Evolutionary conservation across 345 rosid genomes (phyloP).

Genomic region (Ricinus communis): DNA sequence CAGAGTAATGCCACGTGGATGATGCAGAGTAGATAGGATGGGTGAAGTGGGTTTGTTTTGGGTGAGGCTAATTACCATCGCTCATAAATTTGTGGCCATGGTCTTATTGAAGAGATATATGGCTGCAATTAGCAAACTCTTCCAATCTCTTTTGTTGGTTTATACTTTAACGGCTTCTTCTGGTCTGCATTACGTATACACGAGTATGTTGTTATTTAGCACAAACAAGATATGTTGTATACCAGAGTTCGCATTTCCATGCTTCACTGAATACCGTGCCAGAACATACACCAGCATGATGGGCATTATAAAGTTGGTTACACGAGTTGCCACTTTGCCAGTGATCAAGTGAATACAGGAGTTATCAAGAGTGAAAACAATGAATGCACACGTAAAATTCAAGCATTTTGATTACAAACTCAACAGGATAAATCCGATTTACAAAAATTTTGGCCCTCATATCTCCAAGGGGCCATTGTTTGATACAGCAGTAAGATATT

Average conservation of each 20-base stretch:
- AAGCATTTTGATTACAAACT: neutral
- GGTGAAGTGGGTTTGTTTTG: constrained; percentile 11
- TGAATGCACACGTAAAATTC: too few species aligned
- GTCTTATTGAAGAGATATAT: constrained; percentile 21
- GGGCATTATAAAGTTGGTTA: too few species aligned
- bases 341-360: too few species aligned
- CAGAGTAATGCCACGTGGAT: constrained; percentile 38
- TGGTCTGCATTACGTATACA: neutral
- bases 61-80: constrained; percentile 34
- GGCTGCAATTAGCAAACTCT: neutral
- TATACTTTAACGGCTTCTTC: neutral
- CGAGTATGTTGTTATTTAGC: neutral
- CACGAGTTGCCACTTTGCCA: too few species aligned
- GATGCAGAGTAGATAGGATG: constrained; percentile 26
- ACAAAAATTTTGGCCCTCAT: constrained; percentile 17
- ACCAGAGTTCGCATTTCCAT: neutral
- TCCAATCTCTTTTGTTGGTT: neutral
- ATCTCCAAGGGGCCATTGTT: neutral
- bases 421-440: neutral
- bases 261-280: neutral
- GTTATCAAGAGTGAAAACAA: neutral
- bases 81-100: constrained; percentile 46
- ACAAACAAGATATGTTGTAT: neutral
- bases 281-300: too few species aligned
- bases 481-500: neutral